Evolutionary conservation across 108 stramenopile species (phyloP).

Genomic region (Schizochytrium sp.): DNA sequence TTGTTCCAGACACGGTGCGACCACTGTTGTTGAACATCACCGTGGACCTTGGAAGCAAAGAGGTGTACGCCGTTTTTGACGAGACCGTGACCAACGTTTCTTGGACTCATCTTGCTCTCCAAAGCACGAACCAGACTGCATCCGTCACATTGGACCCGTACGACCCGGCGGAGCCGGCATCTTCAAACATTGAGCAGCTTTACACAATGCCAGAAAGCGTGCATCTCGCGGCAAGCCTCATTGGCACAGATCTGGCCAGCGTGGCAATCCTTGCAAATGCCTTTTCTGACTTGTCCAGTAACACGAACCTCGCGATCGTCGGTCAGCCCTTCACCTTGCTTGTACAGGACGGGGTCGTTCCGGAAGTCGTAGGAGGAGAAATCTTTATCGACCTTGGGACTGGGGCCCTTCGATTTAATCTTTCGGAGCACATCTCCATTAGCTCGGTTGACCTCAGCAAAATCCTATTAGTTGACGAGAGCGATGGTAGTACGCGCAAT

Average conservation of each 20-base stretch:
- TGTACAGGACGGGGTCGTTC: not conserved
- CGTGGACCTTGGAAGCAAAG: not conserved
- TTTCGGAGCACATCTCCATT: not conserved
- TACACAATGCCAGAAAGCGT: not conserved
- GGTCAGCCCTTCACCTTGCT: not conserved
- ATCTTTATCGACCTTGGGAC: not conserved
- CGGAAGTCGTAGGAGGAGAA: not conserved
- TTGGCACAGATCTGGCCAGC: not conserved
- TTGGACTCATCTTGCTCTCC: not conserved
- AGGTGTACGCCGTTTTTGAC: not conserved
- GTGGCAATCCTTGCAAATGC: not conserved
- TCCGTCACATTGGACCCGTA: not conserved
- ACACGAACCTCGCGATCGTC: not conserved
- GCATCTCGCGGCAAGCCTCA: not conserved
- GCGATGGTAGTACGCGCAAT: not conserved
- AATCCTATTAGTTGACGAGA: not conserved
- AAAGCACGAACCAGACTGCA: not conserved
- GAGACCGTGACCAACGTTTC: not conserved
- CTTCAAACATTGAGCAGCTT: not conserved
- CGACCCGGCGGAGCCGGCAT: not conserved
- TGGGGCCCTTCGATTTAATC: not conserved
- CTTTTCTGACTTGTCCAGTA: not conserved
- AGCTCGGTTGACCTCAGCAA: not conserved
- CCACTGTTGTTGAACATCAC: not conserved
- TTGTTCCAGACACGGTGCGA: not conserved